Conservation (phyloP, 1,139 yeast genomes). For the Yamadazyma dushanensis region DNA sequence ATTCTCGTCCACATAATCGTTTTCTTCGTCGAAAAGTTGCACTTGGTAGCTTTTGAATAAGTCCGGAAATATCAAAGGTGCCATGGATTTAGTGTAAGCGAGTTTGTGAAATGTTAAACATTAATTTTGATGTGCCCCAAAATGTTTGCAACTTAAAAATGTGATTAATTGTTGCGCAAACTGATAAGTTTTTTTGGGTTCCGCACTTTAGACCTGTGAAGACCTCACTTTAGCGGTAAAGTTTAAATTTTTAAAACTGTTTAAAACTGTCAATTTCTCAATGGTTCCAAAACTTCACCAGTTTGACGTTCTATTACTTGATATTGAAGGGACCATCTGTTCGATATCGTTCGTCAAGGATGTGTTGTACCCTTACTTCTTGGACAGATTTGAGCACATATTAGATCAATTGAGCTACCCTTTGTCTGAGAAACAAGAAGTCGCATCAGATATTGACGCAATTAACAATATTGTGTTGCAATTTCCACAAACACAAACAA, state of each 20-base stretch:
- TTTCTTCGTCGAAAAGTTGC: constrained; percentile 29
- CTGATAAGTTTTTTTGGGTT: neutral
- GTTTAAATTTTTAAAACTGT: no score
- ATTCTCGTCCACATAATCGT: constrained; percentile 35
- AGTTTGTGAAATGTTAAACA: no score
- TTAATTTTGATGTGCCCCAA: no score
- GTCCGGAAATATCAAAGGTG: no score
- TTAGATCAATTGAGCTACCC: constrained; percentile 37
- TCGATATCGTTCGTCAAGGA: constrained; percentile 87
- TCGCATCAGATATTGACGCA: constrained; percentile 10
- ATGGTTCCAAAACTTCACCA: neutral
- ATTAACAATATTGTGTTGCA: constrained; percentile 34
- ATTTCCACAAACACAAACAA: constrained; percentile 33
- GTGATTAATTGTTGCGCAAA: neutral
- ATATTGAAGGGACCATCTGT: constrained; percentile 91
- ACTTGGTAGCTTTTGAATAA: no score
- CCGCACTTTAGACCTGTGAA: neutral
- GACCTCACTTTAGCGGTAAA: no score
- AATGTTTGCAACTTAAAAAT: neutral
- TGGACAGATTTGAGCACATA: constrained; percentile 27
- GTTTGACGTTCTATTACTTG: constrained; percentile 33
- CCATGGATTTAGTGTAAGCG: no score
- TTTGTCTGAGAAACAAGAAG: constrained; percentile 13
- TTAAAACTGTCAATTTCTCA: neutral
- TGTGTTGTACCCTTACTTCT: constrained; percentile 54